A percentile compares a stretch with the other conserved stretches of the same genome.
Evolutionary conservation across 495 filamentous ascomycete species (phyloP).

Genomic region (Aspergillus saccharolyticus): DNA sequence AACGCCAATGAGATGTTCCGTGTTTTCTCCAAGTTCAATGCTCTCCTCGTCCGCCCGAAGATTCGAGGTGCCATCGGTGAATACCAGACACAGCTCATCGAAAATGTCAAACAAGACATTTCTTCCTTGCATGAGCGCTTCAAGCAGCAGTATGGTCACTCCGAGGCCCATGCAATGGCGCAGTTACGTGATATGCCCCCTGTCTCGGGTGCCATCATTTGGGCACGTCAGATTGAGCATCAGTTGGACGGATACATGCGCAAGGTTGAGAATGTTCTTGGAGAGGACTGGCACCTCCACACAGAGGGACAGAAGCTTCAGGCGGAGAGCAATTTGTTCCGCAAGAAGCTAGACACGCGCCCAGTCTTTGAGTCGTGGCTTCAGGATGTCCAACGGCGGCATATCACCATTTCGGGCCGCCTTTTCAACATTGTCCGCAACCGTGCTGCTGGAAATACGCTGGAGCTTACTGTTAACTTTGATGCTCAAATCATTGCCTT

Average conservation of each 20-base stretch:
- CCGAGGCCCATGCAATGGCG: slow-evolving; percentile 95
- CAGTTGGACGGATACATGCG: slow-evolving; percentile 96
- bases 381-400: slow-evolving; percentile 76
- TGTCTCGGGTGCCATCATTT: slow-evolving; percentile 93
- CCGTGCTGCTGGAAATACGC: slow-evolving; percentile 73
- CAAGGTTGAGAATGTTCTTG: slow-evolving; percentile 92
- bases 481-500: slow-evolving; percentile 93
- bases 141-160: slow-evolving; percentile 97
- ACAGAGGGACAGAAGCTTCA: slow-evolving; percentile 92
- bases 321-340: slow-evolving; percentile 80
- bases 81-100: slow-evolving; percentile 94
- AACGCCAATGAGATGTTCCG: slow-evolving; percentile 99
- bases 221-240: slow-evolving; percentile 93
- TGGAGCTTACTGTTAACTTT: slow-evolving; percentile 92
- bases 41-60: slow-evolving; percentile 93
- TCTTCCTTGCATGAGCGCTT: slow-evolving; percentile 89
- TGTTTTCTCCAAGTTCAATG: slow-evolving; percentile 99
- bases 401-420: slow-evolving; percentile 84
- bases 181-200: slow-evolving; percentile 92
- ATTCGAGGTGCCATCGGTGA: slow-evolving; percentile 96
- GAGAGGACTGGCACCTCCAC: slow-evolving; percentile 88
- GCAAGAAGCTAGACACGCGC: slow-evolving; percentile 90
- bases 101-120: slow-evolving; percentile 95
- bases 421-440: slow-evolving; percentile 87
- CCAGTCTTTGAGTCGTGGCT: slow-evolving; percentile 94